These are phyloP conservation scores for Pleurotus giganteus DNA, from an alignment of 768 basidiomycete species.

Conservation along the genomic window DNA sequence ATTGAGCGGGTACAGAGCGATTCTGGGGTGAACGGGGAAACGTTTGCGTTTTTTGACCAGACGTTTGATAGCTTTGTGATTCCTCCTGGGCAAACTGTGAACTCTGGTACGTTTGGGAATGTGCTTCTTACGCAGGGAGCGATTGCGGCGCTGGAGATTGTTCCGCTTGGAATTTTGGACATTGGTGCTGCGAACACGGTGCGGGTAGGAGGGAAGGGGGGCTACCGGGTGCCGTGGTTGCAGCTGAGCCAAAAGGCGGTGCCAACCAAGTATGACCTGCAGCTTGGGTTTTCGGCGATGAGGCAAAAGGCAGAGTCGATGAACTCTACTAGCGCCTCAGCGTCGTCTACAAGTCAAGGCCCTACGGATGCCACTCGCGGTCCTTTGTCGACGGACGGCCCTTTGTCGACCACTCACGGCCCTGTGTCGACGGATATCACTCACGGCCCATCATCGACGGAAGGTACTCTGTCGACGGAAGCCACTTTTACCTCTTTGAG, in stretches of 20 bases:
- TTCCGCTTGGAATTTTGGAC: conserved; percentile 54
- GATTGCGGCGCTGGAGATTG: conserved; percentile 52
- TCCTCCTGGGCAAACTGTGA: conserved; percentile 56
- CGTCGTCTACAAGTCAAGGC: background rate
- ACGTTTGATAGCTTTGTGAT: conserved; percentile 54
- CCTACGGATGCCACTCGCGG: too few relatives aligned
- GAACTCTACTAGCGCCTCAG: conserved; percentile 11
- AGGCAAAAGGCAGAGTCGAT: conserved; percentile 21
- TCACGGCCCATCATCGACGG: too few relatives aligned
- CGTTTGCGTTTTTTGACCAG: conserved; percentile 59
- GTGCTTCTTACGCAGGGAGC: conserved; percentile 62
- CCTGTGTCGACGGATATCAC: too few relatives aligned
- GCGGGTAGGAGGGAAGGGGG: conserved; percentile 41
- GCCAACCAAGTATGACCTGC: conserved; percentile 47
- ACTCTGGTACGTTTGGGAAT: conserved; percentile 56
- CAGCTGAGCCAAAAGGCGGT: conserved; percentile 53
- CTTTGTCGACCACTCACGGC: too few relatives aligned
- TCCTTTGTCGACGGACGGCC: too few relatives aligned
- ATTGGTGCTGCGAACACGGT: conserved; percentile 47
- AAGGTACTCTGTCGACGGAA: too few relatives aligned
- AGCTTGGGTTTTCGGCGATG: conserved; percentile 18
- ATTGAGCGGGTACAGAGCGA: conserved; percentile 60
- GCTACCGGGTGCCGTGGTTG: conserved; percentile 67
- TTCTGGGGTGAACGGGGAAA: conserved; percentile 45
- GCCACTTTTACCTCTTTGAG: too few relatives aligned